These are phyloP conservation scores for Chytriomyces hyalinus DNA, from an alignment of 192 early-diverging fungal genomes.

Conservation along the genomic window DNA sequence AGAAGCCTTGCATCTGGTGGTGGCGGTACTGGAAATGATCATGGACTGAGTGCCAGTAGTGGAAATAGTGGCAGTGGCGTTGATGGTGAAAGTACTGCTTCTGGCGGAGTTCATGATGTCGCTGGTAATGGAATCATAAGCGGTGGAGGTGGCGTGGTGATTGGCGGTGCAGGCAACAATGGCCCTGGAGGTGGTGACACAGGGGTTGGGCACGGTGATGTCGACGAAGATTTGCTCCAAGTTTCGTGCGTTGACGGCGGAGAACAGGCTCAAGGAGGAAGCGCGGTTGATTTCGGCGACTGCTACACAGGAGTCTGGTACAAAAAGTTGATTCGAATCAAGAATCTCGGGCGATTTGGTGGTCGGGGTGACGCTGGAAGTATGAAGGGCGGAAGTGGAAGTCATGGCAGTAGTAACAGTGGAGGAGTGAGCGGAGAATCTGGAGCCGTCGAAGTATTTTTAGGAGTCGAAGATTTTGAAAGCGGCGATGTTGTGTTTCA, in stretches of 20 bases:
- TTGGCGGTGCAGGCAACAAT: background rate
- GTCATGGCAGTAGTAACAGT: no score
- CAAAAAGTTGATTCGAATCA: slow-evolving; percentile 76
- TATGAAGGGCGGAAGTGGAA: no score
- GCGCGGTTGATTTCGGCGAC: slow-evolving; percentile 89
- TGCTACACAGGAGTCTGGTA: slow-evolving; percentile 90
- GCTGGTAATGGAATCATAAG: no score
- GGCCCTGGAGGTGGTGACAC: slow-evolving; percentile 22
- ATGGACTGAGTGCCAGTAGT: no score
- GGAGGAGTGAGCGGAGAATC: slow-evolving; percentile 37
- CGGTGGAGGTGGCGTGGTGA: no score
- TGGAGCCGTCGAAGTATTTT: slow-evolving; percentile 73
- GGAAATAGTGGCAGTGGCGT: no score
- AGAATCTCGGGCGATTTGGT: slow-evolving; percentile 66
- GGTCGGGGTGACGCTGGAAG: no score
- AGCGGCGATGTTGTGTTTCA: slow-evolving; percentile 56
- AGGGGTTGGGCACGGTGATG: no score
- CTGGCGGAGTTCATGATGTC: no score
- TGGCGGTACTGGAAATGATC: no score
- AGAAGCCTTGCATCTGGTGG: no score
- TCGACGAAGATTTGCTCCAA: slow-evolving; percentile 68
- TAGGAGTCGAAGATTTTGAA: slow-evolving; percentile 49
- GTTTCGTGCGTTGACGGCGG: slow-evolving; percentile 28
- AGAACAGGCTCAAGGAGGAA: slow-evolving; percentile 60
- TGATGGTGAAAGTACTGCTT: no score